Percentiles rank a stretch among this genome's conserved stretches.
phyloP scores from a whole-genome alignment of 805 yeast genomes.

The Lachancea quebecensis region DNA sequence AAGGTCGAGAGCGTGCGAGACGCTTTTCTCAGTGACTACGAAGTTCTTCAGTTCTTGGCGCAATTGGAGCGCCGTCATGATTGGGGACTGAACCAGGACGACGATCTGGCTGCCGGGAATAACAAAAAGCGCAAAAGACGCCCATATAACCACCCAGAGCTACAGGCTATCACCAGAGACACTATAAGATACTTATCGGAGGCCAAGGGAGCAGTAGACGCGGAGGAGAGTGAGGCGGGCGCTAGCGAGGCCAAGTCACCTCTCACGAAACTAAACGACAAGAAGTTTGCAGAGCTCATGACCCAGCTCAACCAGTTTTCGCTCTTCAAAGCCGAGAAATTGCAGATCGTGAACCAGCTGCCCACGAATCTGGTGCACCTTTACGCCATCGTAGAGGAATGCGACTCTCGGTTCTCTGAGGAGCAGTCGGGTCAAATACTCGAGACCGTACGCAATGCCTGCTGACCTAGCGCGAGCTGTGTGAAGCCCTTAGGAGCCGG shows the following conservation, averaged over 20 bases:
- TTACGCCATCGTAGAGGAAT: slow-evolving; percentile 81
- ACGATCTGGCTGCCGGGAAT: slow-evolving; percentile 11
- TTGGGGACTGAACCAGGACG: slow-evolving; percentile 26
- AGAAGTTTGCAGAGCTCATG: slow-evolving; percentile 28
- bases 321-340: slow-evolving; percentile 73
- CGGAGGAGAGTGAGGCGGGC: slow-evolving; percentile 13
- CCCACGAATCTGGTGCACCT: slow-evolving; percentile 77
- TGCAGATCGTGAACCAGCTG: slow-evolving; percentile 74
- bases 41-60: slow-evolving; percentile 43
- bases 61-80: slow-evolving; percentile 35
- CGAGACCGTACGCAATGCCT: slow-evolving; percentile 28
- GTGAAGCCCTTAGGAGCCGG: not conserved
- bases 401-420: slow-evolving; percentile 77
- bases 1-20: slow-evolving; percentile 43
- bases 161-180: slow-evolving; percentile 33
- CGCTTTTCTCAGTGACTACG: slow-evolving; percentile 51
- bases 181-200: slow-evolving; percentile 24
- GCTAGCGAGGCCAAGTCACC: slow-evolving; percentile 19
- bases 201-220: slow-evolving; percentile 7
- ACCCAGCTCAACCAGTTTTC: slow-evolving; percentile 35
- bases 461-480: not conserved
- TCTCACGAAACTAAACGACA: slow-evolving; percentile 24
- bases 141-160: slow-evolving; percentile 30
- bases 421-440: slow-evolving; percentile 56
- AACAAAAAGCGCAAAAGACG: slow-evolving; percentile 24